These are phyloP conservation scores for Wallemia mellicola DNA, from an alignment of 1,284 basidiomycete genomes.

Conservation along the genomic window DNA sequence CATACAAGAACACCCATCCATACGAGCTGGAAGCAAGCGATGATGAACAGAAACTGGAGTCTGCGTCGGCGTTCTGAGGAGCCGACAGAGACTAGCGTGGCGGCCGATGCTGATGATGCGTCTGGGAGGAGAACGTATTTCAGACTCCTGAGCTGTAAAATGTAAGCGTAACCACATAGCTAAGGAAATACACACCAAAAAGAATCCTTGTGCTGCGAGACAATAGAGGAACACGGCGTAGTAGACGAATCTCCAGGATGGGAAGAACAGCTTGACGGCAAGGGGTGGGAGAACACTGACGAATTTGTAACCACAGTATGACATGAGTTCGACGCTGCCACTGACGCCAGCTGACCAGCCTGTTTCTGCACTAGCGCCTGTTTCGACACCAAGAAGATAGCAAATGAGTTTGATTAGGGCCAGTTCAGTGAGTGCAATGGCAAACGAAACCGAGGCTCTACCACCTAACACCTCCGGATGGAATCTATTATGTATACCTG, in stretches of 20 bases:
- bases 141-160: constrained; percentile 46
- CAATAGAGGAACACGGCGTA: constrained; percentile 47
- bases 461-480: constrained; percentile 71
- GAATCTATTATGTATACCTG: constrained; percentile 55
- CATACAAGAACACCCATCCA: constrained; percentile 50
- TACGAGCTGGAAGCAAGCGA: constrained; percentile 38
- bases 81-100: constrained; percentile 13
- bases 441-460: constrained; percentile 50
- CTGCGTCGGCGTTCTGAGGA: constrained; percentile 48
- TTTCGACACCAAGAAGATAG: constrained; percentile 48
- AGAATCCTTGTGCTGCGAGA: constrained; percentile 70
- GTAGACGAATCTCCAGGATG: constrained; percentile 31
- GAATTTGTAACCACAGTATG: constrained; percentile 89
- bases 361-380: constrained; percentile 22
- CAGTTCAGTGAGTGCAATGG: constrained; percentile 58
- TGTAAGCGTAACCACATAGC: constrained; percentile 21
- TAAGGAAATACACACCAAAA: constrained; percentile 50
- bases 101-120: constrained; percentile 20
- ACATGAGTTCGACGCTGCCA: constrained; percentile 25
- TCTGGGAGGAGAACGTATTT: constrained; percentile 65
- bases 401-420: constrained; percentile 63
- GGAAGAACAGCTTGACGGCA: constrained; percentile 27
- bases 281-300: constrained; percentile 52
- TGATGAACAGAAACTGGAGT: constrained; percentile 51
- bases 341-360: constrained; percentile 35